Conservation (phyloP, 176 grass and related monocot genomes). For the Phyllostachys edulis region DNA sequence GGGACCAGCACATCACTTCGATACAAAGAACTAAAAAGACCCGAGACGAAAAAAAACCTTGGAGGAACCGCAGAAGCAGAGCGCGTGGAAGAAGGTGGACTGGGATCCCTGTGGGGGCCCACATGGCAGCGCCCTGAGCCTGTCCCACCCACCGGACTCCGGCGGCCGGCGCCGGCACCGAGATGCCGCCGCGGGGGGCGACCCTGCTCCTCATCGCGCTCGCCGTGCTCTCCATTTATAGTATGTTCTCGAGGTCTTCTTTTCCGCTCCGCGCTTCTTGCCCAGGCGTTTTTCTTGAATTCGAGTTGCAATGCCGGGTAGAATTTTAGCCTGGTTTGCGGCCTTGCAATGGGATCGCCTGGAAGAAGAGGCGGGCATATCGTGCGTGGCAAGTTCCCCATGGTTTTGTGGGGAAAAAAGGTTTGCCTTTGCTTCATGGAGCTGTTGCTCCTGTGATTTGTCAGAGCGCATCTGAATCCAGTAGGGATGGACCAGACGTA, state of each 20-base stretch:
- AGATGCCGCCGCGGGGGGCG: constrained; percentile 43
- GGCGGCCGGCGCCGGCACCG: not conserved
- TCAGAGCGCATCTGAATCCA: constrained; percentile 32
- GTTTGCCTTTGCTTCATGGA: constrained; percentile 32
- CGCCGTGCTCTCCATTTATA: constrained; percentile 31
- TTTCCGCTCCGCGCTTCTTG: not conserved
- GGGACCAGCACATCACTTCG: constrained; percentile 56
- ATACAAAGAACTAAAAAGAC: constrained; percentile 45
- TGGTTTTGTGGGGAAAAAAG: not conserved
- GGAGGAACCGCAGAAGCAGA: constrained; percentile 16
- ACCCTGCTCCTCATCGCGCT: constrained; percentile 29
- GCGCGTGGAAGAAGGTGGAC: constrained; percentile 36
- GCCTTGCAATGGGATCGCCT: not conserved
- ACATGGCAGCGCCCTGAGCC: constrained; percentile 38
- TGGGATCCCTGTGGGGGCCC: constrained; percentile 33
- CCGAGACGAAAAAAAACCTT: not conserved
- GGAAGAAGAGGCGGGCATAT: constrained; percentile 17
- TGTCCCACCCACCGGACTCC: not conserved
- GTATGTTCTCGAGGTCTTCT: constrained; percentile 25
- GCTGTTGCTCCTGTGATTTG: constrained; percentile 9
- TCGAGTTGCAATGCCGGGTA: constrained; percentile 35
- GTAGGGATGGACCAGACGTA: not conserved
- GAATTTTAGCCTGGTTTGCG: constrained; percentile 9
- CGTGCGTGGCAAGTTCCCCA: constrained; percentile 33
- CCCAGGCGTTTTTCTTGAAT: not conserved